Base-by-base conservation (phyloP, 108 stramenopile genomes). In the Craspedostauros australis region DNA sequence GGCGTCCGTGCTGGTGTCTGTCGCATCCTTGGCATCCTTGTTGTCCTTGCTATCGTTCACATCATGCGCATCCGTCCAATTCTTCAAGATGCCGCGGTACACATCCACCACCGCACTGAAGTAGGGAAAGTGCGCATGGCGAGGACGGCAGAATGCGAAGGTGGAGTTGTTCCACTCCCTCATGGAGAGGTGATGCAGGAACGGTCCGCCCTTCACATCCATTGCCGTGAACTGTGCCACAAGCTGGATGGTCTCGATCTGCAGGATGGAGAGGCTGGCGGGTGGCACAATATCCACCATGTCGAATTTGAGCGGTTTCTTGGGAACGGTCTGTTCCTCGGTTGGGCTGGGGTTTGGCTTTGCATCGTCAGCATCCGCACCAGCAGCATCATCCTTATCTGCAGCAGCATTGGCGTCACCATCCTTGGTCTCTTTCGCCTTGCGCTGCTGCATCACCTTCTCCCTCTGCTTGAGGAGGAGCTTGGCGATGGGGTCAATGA, bases 221-320 rank as follows among this genome's bases (percentile, higher is more conserved):
- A 93, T 66, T 4, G 96, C 96, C 11, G 90, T 86, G 57, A 91
- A 96, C 64, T 96, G 95, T n/a, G 98, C 98, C 5, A 95, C 95
- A 5, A 99, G 74, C 70, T 96, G 94, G 53, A 93, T 88, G 25
- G 80, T 57, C 50, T 96, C 95, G 4, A 95, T 59, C 52, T 97
- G 89, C 16, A 82, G 56, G 2, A 88, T 72, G 14, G 77, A 68
- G 12, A 95, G 56, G 30, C 79, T 72, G 8, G 76, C 42, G 5
- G 91, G 90, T 8, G 95, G 90, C 16, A 86, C 84, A 36, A 87
- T 55, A 18, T 66, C 44, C 14, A 83, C 71, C 36, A 92, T 90
- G 39, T 80, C 83, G 45, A 94, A 68, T 0, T 84, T 57, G 18
- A 79, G 80, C 0, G 96, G 95, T n/a, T n/a, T n/a, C n/a, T n/a